Conservation (phyloP, 495 filamentous ascomycete species). For the Zalerion maritima region DNA sequence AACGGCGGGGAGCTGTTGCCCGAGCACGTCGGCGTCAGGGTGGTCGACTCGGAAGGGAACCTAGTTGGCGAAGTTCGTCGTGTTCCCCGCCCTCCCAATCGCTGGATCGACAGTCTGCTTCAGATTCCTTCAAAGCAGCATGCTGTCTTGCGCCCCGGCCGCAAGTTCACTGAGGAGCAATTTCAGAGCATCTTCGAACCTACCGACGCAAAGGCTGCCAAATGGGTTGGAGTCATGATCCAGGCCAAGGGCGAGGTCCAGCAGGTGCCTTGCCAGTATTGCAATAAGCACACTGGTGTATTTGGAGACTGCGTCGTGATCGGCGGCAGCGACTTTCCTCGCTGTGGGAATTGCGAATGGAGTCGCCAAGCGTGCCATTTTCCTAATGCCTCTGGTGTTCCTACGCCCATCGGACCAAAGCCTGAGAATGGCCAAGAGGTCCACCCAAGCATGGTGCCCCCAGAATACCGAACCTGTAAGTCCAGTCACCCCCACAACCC, state of each 20-base stretch:
- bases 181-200: slow-evolving; percentile 12
- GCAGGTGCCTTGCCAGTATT: slow-evolving; percentile 10
- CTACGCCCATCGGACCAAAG: no score
- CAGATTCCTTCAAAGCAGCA: slow-evolving; percentile 13
- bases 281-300: slow-evolving; percentile 9
- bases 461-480: no score
- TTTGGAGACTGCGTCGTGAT: slow-evolving; percentile 15
- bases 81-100: slow-evolving; percentile 7
- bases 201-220: slow-evolving; percentile 13
- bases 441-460: no score
- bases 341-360: slow-evolving; percentile 24
- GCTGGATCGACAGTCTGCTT: slow-evolving; percentile 5
- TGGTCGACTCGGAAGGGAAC: slow-evolving; percentile 7
- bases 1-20: no score
- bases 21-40: slow-evolving; percentile 2
- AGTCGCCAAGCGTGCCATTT: slow-evolving; percentile 14
- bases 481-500: no score
- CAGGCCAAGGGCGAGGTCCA: slow-evolving; percentile 17
- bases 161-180: slow-evolving; percentile 11
- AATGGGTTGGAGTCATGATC: slow-evolving; percentile 17
- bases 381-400: no score
- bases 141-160: slow-evolving; percentile 12
- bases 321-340: slow-evolving; percentile 9
- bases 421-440: no score
- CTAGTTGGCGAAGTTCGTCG: slow-evolving; percentile 8